Evolutionary conservation across 192 early-diverging fungal species (phyloP).

Genomic region (Backusella luteola): DNA sequence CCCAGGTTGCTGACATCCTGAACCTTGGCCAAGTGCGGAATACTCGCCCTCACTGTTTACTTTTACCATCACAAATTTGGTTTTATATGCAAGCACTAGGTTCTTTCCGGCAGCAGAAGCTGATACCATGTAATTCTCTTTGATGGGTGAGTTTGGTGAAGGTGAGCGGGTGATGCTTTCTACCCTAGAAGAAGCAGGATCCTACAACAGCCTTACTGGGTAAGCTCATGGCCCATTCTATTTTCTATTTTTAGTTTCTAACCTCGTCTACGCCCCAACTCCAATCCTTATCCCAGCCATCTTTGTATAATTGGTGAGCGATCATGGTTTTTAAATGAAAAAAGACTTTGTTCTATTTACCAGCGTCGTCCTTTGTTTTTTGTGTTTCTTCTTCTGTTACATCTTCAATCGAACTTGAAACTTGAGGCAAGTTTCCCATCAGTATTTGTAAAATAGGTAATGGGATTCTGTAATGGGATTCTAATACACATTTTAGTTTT

Average conservation of each 20-base stretch:
- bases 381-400: constrained; percentile 19
- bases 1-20: constrained; percentile 39
- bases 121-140: constrained; percentile 32
- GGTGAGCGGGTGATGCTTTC: constrained; percentile 13
- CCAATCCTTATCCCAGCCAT: constrained; percentile 38
- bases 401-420: constrained; percentile 25
- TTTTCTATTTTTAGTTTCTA: background rate
- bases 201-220: background rate
- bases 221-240: background rate
- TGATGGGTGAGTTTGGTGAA: constrained; percentile 18
- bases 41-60: constrained; percentile 30
- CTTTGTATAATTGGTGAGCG: background rate
- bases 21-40: constrained; percentile 44
- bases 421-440: constrained; percentile 34
- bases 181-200: background rate
- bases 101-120: constrained; percentile 27
- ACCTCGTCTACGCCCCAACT: constrained; percentile 32
- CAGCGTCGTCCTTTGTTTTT: constrained; percentile 14
- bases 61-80: constrained; percentile 35
- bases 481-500: constrained; percentile 27
- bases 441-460: constrained; percentile 35
- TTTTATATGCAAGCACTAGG: constrained; percentile 31
- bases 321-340: background rate
- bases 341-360: background rate
- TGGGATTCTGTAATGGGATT: constrained; percentile 33